Evolutionary conservation across 805 yeast species (phyloP).

Genomic region (Saturnispora dispora): DNA sequence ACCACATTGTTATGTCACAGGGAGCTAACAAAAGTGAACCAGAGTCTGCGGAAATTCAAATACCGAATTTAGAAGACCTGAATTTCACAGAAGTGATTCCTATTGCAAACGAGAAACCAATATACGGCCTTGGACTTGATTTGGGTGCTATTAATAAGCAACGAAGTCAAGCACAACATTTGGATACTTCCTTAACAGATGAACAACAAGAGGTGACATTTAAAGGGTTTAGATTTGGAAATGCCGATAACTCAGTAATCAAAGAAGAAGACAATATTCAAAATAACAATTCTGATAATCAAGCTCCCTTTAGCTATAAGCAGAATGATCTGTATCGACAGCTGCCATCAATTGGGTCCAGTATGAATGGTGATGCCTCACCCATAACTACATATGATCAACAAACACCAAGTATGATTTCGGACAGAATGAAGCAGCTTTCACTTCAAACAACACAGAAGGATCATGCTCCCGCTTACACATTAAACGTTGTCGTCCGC

Average conservation of each 20-base stretch:
- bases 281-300: not conserved
- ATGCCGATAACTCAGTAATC: not conserved
- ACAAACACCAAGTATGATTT: conserved; percentile 5
- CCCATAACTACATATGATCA: conserved; percentile 12
- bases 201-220: not conserved
- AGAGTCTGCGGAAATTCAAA: not conserved
- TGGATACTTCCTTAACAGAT: not conserved
- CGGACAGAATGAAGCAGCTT: conserved; percentile 22
- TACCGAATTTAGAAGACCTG: not conserved
- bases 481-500: conserved; percentile 87
- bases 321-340: conserved; percentile 16
- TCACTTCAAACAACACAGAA: conserved; percentile 26
- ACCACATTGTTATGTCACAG: not conserved
- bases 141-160: not conserved
- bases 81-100: not conserved
- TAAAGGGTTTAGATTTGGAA: not conserved
- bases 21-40: not conserved
- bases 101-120: not conserved
- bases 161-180: not conserved
- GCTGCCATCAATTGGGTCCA: conserved; percentile 20
- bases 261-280: not conserved
- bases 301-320: not conserved
- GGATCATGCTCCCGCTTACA: conserved; percentile 70
- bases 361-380: conserved; percentile 16
- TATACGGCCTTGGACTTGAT: conserved; percentile 8